A percentile compares a stretch with the other conserved stretches of the same genome.
phyloP scores from a whole-genome alignment of 768 basidiomycete species.

The Mycena albidolilacea region DNA sequence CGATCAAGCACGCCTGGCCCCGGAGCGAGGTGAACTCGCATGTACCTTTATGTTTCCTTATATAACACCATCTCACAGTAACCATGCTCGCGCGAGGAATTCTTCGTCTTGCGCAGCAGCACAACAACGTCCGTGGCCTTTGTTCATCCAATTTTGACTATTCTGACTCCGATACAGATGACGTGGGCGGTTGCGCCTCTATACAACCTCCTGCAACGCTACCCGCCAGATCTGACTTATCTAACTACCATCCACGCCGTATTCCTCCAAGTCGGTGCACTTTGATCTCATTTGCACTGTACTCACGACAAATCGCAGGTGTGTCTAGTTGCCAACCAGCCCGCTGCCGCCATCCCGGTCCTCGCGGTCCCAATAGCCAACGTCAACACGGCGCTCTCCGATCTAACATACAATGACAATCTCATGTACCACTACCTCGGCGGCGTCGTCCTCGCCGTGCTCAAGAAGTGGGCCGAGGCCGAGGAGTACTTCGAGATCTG shows the following conservation, averaged over 20 bases:
- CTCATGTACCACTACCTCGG: slow-evolving; percentile 89
- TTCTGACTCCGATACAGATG: slow-evolving; percentile 43
- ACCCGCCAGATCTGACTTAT: slow-evolving; percentile 67
- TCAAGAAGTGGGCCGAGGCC: slow-evolving; percentile 78
- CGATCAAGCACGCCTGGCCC: slow-evolving; percentile 74
- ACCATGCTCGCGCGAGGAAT: slow-evolving; percentile 78
- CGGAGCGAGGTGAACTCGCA: slow-evolving; percentile 70
- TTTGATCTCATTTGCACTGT: background rate
- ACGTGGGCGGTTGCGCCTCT: slow-evolving; percentile 71
- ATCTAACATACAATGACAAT: slow-evolving; percentile 84
- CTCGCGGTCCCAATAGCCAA: slow-evolving; percentile 75
- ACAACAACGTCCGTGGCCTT: slow-evolving; percentile 63
- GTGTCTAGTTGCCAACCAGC: slow-evolving; percentile 70
- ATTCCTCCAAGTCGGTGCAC: slow-evolving; percentile 69
- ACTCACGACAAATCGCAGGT: slow-evolving; percentile 54
- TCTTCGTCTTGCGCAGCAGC: slow-evolving; percentile 59
- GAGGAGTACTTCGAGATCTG: slow-evolving; percentile 88
- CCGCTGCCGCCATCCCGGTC: slow-evolving; percentile 70
- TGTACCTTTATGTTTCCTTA: background rate
- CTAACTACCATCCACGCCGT: slow-evolving; percentile 81
- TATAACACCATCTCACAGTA: slow-evolving; percentile 56
- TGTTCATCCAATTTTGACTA: background rate
- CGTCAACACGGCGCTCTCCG: slow-evolving; percentile 72
- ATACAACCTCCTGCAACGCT: slow-evolving; percentile 72
- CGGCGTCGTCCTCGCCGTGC: slow-evolving; percentile 75